A percentile compares a stretch with the other conserved stretches of the same genome.
These are phyloP conservation scores for Cyberlindnera galapagoensis DNA, from an alignment of 805 yeast species.

Conservation along the genomic window DNA sequence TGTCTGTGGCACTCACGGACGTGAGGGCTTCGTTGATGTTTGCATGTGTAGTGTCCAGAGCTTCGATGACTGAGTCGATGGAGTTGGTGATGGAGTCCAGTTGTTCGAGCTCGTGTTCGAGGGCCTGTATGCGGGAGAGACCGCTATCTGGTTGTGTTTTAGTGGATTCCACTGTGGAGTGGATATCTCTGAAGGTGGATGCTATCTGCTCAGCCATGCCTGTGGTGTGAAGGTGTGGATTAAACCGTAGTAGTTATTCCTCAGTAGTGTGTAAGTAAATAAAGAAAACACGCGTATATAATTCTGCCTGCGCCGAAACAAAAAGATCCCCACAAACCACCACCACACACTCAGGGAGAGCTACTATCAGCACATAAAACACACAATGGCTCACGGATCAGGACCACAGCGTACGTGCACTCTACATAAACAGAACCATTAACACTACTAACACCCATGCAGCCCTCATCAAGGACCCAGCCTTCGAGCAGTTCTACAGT, in stretches of 20 bases:
- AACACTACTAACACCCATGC: slow-evolving; percentile 8
- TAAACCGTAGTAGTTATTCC: too few species aligned
- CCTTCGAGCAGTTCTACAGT: slow-evolving; percentile 22
- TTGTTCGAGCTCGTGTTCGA: slow-evolving; percentile 21
- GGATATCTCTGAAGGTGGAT: slow-evolving; percentile 8
- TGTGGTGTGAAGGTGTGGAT: too few species aligned
- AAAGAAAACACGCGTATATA: too few species aligned
- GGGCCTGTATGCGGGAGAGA: slow-evolving; percentile 14
- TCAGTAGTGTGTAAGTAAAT: too few species aligned
- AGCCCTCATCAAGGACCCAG: slow-evolving; percentile 23
- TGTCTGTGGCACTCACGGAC: slow-evolving; percentile 42
- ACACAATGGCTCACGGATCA: slow-evolving; percentile 12
- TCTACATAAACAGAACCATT: not conserved
- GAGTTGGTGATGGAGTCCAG: slow-evolving; percentile 15
- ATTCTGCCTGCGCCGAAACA: too few species aligned
- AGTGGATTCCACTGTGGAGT: slow-evolving; percentile 8
- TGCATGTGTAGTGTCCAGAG: slow-evolving; percentile 15
- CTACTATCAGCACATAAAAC: too few species aligned
- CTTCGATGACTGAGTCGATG: slow-evolving; percentile 17
- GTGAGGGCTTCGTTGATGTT: slow-evolving; percentile 14
- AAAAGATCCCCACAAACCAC: too few species aligned
- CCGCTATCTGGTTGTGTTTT: slow-evolving; percentile 13
- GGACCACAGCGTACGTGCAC: slow-evolving; percentile 10
- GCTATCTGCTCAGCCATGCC: too few species aligned
- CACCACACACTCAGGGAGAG: too few species aligned